Percentiles rank a stretch among this genome's conserved stretches.
These are phyloP conservation scores for Rhodotorula sp. DNA, from an alignment of 1,284 basidiomycete species.

Conservation along the genomic window DNA sequence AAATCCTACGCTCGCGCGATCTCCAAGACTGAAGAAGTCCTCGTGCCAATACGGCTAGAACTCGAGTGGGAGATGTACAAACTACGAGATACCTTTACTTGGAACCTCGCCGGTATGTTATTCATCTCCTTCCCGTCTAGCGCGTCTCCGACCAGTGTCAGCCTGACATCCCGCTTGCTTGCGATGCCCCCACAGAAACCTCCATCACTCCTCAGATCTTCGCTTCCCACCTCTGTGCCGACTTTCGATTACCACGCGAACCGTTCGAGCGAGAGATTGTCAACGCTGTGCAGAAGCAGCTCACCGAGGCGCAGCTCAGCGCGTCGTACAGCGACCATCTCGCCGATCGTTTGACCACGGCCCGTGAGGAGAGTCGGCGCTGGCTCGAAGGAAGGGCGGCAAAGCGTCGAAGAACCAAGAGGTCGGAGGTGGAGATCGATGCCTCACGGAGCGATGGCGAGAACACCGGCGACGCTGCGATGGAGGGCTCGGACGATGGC, in stretches of 20 bases:
- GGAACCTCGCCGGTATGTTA: constrained; percentile 82
- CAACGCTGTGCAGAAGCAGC: constrained; percentile 80
- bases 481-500: neutral
- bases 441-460: neutral
- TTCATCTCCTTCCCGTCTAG: neutral
- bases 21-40: constrained; percentile 65
- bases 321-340: constrained; percentile 45
- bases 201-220: constrained; percentile 85
- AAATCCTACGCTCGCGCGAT: constrained; percentile 61
- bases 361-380: constrained; percentile 55
- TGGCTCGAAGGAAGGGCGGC: constrained; percentile 25
- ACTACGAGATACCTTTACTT: constrained; percentile 93
- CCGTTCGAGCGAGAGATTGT: constrained; percentile 70
- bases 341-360: constrained; percentile 54
- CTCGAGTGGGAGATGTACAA: constrained; percentile 86
- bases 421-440: no score
- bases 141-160: neutral
- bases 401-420: constrained; percentile 5
- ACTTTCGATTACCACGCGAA: constrained; percentile 70
- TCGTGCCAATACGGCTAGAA: constrained; percentile 91
- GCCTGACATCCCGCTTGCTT: constrained; percentile 8
- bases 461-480: neutral
- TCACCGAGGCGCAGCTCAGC: constrained; percentile 66
- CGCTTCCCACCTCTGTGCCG: constrained; percentile 85
- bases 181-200: no score